Conservation (phyloP, 441 rosid genomes). For the Populus trichocarpa region DNA sequence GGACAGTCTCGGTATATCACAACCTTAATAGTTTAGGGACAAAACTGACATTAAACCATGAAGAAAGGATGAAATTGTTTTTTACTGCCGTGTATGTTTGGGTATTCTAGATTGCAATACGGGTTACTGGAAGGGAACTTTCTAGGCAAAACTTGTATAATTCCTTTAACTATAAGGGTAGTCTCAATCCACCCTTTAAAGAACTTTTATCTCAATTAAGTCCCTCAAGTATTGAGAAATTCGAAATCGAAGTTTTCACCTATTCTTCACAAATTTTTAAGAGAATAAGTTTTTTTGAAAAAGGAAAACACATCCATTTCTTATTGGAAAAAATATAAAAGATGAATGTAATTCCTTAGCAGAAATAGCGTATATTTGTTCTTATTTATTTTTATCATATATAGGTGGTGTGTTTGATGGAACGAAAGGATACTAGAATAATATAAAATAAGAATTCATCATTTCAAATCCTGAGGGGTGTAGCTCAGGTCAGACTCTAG, state of each 20-base stretch:
- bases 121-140: not conserved
- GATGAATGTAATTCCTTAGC: not conserved
- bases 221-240: not conserved
- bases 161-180: not conserved
- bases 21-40: no score
- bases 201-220: not conserved
- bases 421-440: not conserved
- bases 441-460: constrained; percentile 8
- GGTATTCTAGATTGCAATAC: not conserved
- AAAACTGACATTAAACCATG: no score
- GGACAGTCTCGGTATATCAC: no score
- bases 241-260: not conserved
- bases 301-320: no score
- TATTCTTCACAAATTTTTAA: not conserved
- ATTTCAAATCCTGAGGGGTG: not conserved
- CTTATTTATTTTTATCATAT: no score
- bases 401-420: no score
- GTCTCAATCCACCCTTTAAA: not conserved
- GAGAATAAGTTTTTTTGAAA: no score
- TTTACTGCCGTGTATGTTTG: not conserved
- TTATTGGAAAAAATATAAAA: not conserved
- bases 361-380: no score
- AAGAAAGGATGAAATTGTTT: no score
- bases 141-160: not conserved
- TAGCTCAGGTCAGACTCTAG: no score